Evolutionary conservation across 768 basidiomycete species (phyloP), one percentile per base, ranked within the genome.

Genomic region (Guyanaporus albipodus): DNA sequence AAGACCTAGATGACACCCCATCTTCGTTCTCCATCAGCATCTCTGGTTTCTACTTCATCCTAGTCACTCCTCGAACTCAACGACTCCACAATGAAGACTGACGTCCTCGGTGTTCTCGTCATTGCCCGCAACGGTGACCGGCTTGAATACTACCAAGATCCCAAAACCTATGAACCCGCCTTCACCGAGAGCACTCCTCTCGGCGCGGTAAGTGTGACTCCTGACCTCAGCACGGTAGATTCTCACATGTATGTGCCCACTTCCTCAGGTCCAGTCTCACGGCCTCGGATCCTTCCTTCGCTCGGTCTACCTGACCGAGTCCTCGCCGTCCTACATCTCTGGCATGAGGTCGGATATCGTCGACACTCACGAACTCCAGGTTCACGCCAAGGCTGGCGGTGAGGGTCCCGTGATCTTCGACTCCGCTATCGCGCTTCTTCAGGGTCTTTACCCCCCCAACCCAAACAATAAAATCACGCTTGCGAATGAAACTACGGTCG

Each of bases 401-500:
- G 90, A 93, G 62, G 89, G 90, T 38, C 73, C 80, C n/a, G 83
- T 87, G 42, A 88, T 91, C 55, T 87, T 89, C 66, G 89, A 92
- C 73, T 86, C 85, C 6, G 83, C 88, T 26, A 84, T 86, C 43
- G 89, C 91, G 24, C 73, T 91, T 43, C 77, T 91, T 33, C 91
- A 93, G 67, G 89, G 90, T 34, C 73, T 92, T 39, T 91, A 83
- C 76, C 90, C 90, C 19, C 88, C 90, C n/a, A 85, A 77, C 61
- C 68, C 72, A 9, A 73, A 77, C 29, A 86, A 87, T 69, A 82
- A 77, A 60, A 85, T 86, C 55, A 73, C 73, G 6, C 81, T 94
- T 14, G 91, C 91, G 3, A 89, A 94, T 53, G 87, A 82, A 46
- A 80, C 81, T 12, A 78, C 73, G 21, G 71, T 93, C 53, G 66